phyloP scores from a whole-genome alignment of 1,284 basidiomycete species.

The Ceratobasidium sp. region DNA sequence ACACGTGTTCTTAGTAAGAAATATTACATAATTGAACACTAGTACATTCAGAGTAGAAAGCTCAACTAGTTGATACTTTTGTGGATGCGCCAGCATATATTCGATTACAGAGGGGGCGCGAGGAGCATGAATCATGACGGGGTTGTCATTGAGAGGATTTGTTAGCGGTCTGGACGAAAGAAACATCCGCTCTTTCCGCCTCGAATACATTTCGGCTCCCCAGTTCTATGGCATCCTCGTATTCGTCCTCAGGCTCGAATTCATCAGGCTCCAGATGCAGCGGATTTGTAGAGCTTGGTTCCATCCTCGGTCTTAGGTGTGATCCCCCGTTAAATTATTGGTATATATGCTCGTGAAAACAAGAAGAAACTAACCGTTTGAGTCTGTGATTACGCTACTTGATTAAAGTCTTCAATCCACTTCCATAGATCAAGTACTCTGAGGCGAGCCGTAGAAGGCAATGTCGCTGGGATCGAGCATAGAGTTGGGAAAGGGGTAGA shows the following conservation, averaged over 20 bases:
- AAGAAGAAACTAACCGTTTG: too few species aligned
- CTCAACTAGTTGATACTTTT: constrained; percentile 1
- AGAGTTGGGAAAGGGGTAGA: constrained; percentile 14
- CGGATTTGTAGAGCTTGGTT: too few species aligned
- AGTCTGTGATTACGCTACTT: too few species aligned
- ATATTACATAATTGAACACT: constrained; percentile 6
- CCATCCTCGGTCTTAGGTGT: too few species aligned
- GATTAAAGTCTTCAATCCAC: too few species aligned
- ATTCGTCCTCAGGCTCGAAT: background rate
- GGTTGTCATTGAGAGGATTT: background rate
- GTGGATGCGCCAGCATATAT: background rate
- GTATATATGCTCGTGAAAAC: too few species aligned
- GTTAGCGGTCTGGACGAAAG: background rate
- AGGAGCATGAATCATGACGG: background rate
- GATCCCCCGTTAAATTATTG: too few species aligned
- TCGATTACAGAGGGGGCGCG: background rate
- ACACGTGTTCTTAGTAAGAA: background rate
- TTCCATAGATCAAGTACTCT: too few species aligned
- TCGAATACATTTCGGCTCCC: constrained; percentile 23
- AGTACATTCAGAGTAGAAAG: constrained; percentile 7
- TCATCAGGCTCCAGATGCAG: too few species aligned
- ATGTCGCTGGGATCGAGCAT: constrained; percentile 1
- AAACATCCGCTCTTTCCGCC: constrained; percentile 13
- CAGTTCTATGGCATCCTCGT: background rate
- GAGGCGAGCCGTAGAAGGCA: constrained; percentile 18